Base-by-base conservation (phyloP, 2,329 filamentous ascomycete species). In the Epichloe festucae region DNA sequence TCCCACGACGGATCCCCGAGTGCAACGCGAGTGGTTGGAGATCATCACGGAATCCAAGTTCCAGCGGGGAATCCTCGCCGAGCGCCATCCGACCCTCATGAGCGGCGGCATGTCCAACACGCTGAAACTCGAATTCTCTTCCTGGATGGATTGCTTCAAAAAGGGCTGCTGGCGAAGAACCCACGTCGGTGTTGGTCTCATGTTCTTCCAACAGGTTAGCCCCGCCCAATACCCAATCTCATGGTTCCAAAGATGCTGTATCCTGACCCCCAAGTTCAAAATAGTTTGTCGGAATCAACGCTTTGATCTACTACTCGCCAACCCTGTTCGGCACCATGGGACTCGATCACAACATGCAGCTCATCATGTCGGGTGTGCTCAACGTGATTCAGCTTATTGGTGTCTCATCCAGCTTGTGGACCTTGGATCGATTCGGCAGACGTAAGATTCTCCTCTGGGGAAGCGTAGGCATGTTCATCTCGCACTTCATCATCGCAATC, bases 311-410 rank as follows among this genome's bases (percentile, higher is more conserved):
- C 65, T 81, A 80, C 56, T 74, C 75, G 0, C 79, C 79, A 0
- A 71, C 73, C 36, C 79, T 82, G 52, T 82, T 82, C 65, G 67
- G 67, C 0, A 70, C 74, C 53, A 69, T 81, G 47, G 78, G 78
- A 15, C 66, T 81, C 5, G 55, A 60, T 47, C 56, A 54, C 21
- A 59, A 64, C 41, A 63, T 64, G 59, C 58, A 62, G 43, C 59
- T 65, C 31, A 60, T 64, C 41, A 63, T 64, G 59, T 63, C 62
- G 5, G 63, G 63, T 12, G 62, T 65, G 5, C 56, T 64, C 23
- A 64, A 64, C 48, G 54, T 65, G 3, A 58, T 57, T 4, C 63
- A 65, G 49, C 58, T 64, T 3, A 48, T 63, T 14, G 73, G 52
- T 39, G 71, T 76, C 8, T 53, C 66, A 2, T 69, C 70, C 6